Conservation (phyloP, 2,329 filamentous ascomycete species). For the Ambrosiella xylebori region DNA sequence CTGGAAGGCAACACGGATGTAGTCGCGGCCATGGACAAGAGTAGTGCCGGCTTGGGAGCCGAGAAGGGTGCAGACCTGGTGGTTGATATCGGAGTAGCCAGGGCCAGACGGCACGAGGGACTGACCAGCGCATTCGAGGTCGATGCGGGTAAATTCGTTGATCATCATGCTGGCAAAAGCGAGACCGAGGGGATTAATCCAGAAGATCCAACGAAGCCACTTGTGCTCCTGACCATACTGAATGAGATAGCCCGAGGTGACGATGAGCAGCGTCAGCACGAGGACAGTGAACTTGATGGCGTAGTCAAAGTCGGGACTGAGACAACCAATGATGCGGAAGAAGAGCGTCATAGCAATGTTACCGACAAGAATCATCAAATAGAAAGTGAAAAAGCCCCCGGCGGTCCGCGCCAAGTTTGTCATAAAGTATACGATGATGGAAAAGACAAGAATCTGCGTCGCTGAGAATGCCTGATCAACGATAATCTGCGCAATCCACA, state of each 20-base stretch:
- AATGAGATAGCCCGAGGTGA: constrained; percentile 71
- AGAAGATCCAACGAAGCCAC: constrained; percentile 69
- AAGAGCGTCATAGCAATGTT: constrained; percentile 62
- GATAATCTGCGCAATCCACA: constrained; percentile 70
- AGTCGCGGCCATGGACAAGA: constrained; percentile 46
- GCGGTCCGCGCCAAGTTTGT: constrained; percentile 49
- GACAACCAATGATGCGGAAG: constrained; percentile 56
- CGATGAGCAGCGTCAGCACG: constrained; percentile 64
- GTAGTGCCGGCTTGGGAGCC: constrained; percentile 51
- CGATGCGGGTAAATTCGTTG: constrained; percentile 60
- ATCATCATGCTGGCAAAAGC: constrained; percentile 67
- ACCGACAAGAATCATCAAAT: constrained; percentile 49
- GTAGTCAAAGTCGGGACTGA: constrained; percentile 68
- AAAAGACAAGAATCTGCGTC: constrained; percentile 53
- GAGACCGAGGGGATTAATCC: constrained; percentile 56
- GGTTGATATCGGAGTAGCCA: constrained; percentile 49
- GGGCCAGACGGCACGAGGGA: constrained; percentile 56
- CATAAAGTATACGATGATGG: constrained; percentile 67
- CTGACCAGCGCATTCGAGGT: constrained; percentile 49
- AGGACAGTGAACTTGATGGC: constrained; percentile 70
- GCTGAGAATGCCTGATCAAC: constrained; percentile 60
- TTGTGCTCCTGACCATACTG: constrained; percentile 58
- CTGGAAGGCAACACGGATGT: constrained; percentile 50
- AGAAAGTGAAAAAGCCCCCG: constrained; percentile 64
- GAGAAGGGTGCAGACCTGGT: constrained; percentile 67